These are phyloP conservation scores for Ogataea nonfermentans DNA, from an alignment of 805 yeast genomes.

Conservation along the genomic window DNA sequence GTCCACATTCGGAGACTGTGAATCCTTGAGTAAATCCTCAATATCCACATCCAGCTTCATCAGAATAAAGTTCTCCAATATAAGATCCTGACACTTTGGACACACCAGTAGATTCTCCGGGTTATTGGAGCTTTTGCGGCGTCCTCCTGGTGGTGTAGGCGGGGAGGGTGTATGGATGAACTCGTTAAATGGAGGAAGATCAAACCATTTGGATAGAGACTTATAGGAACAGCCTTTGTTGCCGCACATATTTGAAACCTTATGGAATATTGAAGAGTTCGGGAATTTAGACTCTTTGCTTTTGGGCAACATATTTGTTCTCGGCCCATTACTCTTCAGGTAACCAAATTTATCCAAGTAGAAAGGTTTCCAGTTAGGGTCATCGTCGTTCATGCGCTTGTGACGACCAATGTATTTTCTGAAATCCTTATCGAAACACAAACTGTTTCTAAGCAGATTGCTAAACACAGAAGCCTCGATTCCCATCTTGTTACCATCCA, in stretches of 20 bases:
- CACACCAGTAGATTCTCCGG: constrained; percentile 36
- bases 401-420: constrained; percentile 27
- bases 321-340: constrained; percentile 15
- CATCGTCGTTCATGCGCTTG: constrained; percentile 11
- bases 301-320: constrained; percentile 4
- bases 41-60: constrained; percentile 32
- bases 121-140: constrained; percentile 24
- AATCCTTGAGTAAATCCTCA: constrained; percentile 26
- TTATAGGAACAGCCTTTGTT: constrained; percentile 28
- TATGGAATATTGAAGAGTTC: constrained; percentile 30
- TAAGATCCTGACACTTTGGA: constrained; percentile 28
- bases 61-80: constrained; percentile 30
- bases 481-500: constrained; percentile 20
- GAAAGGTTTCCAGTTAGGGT: constrained; percentile 30
- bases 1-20: constrained; percentile 14
- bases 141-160: constrained; percentile 34
- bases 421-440: constrained; percentile 28
- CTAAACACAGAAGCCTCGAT: constrained; percentile 33
- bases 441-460: constrained; percentile 29
- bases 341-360: constrained; percentile 32
- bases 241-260: constrained; percentile 26
- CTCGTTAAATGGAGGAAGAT: constrained; percentile 37
- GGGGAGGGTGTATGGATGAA: constrained; percentile 33
- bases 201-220: constrained; percentile 36
- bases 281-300: constrained; percentile 30